A percentile compares a stretch with the other conserved stretches of the same genome.
Evolutionary conservation across 208 protist genomes (phyloP).

Genomic region (Wallacemonas sp.): DNA sequence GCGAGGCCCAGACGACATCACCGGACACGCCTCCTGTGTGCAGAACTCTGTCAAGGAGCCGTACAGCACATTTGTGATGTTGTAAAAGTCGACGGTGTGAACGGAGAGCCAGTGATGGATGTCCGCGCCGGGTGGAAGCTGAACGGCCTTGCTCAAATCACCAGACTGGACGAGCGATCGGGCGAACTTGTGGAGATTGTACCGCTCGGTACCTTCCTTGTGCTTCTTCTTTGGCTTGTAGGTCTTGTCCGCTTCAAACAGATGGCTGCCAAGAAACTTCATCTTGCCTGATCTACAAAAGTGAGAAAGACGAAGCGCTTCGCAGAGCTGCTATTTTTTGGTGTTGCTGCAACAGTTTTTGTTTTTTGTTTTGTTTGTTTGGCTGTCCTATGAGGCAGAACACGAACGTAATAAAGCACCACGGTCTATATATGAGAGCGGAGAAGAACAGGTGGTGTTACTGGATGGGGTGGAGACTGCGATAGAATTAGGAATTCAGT

Average conservation of each 20-base stretch:
- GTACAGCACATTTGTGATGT: slow-evolving; percentile 99
- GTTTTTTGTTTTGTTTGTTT: too few relatives aligned
- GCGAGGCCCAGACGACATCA: slow-evolving; percentile 96
- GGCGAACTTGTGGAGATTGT: slow-evolving; percentile 94
- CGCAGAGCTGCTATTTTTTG: too few relatives aligned
- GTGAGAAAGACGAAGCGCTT: too few relatives aligned
- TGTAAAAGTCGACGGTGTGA: slow-evolving; percentile 99
- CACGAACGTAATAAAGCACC: too few relatives aligned
- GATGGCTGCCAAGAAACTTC: slow-evolving; percentile 68
- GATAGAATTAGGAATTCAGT: too few relatives aligned
- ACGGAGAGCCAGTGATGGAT: slow-evolving; percentile 98
- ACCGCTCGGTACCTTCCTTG: slow-evolving; percentile 94
- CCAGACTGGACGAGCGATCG: slow-evolving; percentile 81
- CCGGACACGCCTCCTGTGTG: slow-evolving; percentile 92
- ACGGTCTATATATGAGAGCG: too few relatives aligned
- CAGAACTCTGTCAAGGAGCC: slow-evolving; percentile 99
- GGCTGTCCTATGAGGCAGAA: too few relatives aligned
- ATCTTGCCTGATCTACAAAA: slow-evolving; percentile 28
- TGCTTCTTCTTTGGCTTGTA: slow-evolving; percentile 95
- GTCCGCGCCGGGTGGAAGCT: slow-evolving; percentile 95
- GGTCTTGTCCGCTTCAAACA: slow-evolving; percentile 94
- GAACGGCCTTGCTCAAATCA: slow-evolving; percentile 95
- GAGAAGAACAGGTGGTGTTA: too few relatives aligned
- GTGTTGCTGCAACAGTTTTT: too few relatives aligned
- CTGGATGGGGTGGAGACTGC: too few relatives aligned